Evolutionary conservation across 148 eudicot genomes (phyloP).

Genomic region (Nyssa sinensis): DNA sequence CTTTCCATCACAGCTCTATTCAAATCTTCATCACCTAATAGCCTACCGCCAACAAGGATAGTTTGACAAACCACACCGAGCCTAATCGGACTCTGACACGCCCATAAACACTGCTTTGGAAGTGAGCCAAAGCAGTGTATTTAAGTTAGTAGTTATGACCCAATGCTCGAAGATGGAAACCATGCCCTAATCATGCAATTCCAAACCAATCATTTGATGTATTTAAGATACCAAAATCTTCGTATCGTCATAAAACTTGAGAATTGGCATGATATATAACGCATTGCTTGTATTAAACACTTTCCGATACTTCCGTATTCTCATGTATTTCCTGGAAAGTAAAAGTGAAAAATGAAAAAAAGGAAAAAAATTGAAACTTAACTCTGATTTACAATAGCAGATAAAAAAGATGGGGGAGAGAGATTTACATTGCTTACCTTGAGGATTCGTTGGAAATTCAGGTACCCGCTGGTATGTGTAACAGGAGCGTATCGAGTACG

Average conservation of each 20-base stretch:
- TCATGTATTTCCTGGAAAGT: slow-evolving; percentile 54
- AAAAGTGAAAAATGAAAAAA: background rate
- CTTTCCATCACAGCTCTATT: too few relatives aligned
- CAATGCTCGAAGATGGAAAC: background rate
- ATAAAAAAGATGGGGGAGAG: background rate
- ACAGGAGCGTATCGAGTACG: slow-evolving; percentile 7
- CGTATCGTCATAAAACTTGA: too few relatives aligned
- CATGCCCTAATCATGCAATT: background rate
- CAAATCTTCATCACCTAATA: background rate
- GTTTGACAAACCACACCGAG: too few relatives aligned
- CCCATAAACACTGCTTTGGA: too few relatives aligned
- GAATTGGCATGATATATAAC: too few relatives aligned
- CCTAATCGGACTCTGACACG: too few relatives aligned
- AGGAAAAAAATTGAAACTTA: slow-evolving; percentile 17
- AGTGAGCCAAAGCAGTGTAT: too few relatives aligned
- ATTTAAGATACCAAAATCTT: too few relatives aligned
- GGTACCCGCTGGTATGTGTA: slow-evolving; percentile 27
- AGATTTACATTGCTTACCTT: slow-evolving; percentile 46
- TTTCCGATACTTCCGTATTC: slow-evolving; percentile 59
- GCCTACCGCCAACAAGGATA: background rate
- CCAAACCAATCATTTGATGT: too few relatives aligned
- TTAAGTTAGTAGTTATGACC: too few relatives aligned
- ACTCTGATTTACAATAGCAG: background rate
- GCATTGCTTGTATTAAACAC: slow-evolving; percentile 5
- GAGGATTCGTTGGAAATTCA: slow-evolving; percentile 52